Base-by-base conservation (phyloP, 257 asterid genomes). In the Solanum pennellii region DNA sequence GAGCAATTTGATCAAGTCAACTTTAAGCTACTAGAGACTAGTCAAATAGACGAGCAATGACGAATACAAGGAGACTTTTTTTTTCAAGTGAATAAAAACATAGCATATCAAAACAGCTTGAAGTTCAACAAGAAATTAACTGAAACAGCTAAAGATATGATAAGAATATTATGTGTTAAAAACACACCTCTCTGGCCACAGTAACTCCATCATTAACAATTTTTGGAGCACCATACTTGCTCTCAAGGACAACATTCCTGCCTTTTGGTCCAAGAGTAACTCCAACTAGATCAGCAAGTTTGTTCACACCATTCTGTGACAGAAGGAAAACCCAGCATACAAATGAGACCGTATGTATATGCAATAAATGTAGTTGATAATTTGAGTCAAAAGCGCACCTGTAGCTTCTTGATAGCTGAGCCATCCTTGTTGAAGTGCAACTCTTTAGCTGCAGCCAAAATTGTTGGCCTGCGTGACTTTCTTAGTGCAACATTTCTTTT, bases 211-310 rank as follows among this genome's bases (percentile, higher is more conserved):
- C 99, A 73, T 97, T 97, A 25, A 97, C 99, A 83, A 97, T 97
- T 90, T 93, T 97, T 2, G 99, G 99, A 82, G 99, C 94, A 59
- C 99, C 99, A 71, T 97, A 97, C 91, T 96, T 97, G 96, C 98
- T 96, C 91, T 97, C 98, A 35, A 97, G 97, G 47, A 97, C 98
- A 31, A 97, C 99, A 91, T 97, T 97, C 82, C 99, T 92, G 45
- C 99, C 99, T 88, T 97, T 97, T 37, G 99, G 99, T 74, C 99
- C 99, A 89, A 96, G 94, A 66, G 99, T 97, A 49, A 97, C 98
- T 83, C 99, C 99, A 74, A 97, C 98, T 80, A 97, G 91, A 89
- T 97, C 99, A 15, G 99, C 96, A 56, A 97, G 96, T 88, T 97
- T 97, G 92, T 97, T 95, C 62, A 97, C 98, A 49, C 99, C 99